Percentiles rank a stretch among this genome's conserved stretches.
Conservation (phyloP, 805 yeast genomes). For the Candida odintsovae region DNA sequence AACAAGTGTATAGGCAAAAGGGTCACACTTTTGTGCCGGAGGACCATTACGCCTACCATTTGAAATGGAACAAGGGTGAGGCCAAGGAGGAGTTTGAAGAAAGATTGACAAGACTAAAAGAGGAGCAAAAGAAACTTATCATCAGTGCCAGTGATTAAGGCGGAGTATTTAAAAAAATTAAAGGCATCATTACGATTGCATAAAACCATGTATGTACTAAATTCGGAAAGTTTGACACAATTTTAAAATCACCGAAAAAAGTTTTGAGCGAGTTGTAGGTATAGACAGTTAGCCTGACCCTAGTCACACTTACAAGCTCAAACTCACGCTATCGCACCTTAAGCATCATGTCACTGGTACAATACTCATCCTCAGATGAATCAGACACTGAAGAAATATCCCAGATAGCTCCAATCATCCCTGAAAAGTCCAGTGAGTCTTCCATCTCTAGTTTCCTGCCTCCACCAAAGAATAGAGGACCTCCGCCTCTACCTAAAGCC, state of each 20-base stretch:
- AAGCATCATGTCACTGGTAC: conserved; percentile 6
- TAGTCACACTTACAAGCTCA: no score
- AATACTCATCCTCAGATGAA: conserved; percentile 7
- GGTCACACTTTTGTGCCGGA: conserved; percentile 13
- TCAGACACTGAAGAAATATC: conserved; percentile 2
- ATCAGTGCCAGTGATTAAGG: conserved; percentile 1
- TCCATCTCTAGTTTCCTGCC: conserved; percentile 23
- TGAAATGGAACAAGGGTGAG: conserved; percentile 6
- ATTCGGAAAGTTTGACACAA: background rate
- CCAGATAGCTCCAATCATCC: conserved; percentile 26
- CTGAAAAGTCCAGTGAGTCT: background rate
- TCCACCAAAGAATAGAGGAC: conserved; percentile 15
- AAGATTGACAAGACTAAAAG: conserved; percentile 1
- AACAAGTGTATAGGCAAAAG: conserved; percentile 26
- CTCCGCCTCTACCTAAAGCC: conserved; percentile 5
- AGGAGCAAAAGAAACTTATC: conserved; percentile 1
- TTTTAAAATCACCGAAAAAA: background rate
- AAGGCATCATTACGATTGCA: background rate
- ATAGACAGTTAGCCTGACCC: no score
- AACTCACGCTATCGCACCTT: background rate
- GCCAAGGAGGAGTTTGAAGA: conserved; percentile 16
- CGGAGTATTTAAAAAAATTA: background rate
- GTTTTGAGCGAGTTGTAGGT: no score
- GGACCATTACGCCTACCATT: conserved; percentile 11
- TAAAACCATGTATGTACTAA: no score